Percentiles rank a stretch among this genome's conserved stretches.
These are phyloP conservation scores for Thamnidium elegans DNA, from an alignment of 192 early-diverging fungal genomes.

Conservation along the genomic window DNA sequence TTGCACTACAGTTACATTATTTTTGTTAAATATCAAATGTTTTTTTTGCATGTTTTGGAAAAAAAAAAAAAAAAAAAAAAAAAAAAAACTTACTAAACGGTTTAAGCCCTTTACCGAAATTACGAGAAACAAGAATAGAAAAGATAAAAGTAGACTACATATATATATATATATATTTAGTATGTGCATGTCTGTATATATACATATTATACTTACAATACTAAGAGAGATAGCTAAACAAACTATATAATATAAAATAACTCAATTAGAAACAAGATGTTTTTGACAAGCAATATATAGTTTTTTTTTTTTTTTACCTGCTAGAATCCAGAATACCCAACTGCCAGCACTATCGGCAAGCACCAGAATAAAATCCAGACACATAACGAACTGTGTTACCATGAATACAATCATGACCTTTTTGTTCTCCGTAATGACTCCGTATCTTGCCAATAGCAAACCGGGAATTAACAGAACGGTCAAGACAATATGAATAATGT, in stretches of 20 bases:
- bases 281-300: background rate
- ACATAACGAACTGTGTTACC: background rate
- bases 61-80: background rate
- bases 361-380: constrained; percentile 17
- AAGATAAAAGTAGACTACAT: constrained; percentile 15
- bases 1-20: background rate
- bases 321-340: constrained; percentile 24
- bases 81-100: constrained; percentile 17
- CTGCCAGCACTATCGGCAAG: constrained; percentile 12
- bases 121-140: constrained; percentile 1
- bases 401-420: constrained; percentile 15
- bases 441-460: constrained; percentile 17
- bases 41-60: background rate
- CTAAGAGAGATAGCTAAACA: constrained; percentile 16
- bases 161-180: too few species aligned
- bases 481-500: constrained; percentile 21
- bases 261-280: too few species aligned
- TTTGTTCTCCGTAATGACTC: constrained; percentile 18
- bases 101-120: constrained; percentile 21
- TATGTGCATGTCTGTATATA: background rate
- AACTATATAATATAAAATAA: background rate
- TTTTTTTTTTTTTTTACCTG: constrained; percentile 5
- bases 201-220: constrained; percentile 4
- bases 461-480: constrained; percentile 15
- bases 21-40: too few species aligned